phyloP scores from a whole-genome alignment of 139 green algal genomes.

The Chlorella sorokiniana region DNA sequence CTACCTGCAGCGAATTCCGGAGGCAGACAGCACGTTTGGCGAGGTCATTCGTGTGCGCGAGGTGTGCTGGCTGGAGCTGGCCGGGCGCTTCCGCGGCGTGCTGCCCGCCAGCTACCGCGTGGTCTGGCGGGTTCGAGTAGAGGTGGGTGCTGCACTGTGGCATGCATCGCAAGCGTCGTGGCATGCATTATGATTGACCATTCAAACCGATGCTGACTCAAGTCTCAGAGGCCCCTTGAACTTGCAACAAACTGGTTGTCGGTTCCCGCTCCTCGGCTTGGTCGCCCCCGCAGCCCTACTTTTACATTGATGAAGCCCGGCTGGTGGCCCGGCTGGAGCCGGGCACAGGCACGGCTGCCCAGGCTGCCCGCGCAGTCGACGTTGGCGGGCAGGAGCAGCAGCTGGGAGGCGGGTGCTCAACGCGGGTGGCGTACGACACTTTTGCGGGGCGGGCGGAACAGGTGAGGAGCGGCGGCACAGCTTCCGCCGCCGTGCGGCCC shows the following conservation, averaged over 20 bases:
- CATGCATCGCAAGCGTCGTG: too few relatives aligned
- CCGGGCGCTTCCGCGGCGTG: not conserved
- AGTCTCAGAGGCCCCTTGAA: too few relatives aligned
- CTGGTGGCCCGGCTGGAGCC: not conserved
- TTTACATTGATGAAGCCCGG: not conserved
- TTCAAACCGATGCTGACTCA: too few relatives aligned
- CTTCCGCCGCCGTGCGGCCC: not conserved
- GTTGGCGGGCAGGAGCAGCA: not conserved
- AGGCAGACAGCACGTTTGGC: not conserved
- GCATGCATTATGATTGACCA: not conserved
- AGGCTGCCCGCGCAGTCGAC: not conserved
- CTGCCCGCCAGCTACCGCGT: not conserved
- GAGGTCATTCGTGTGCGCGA: not conserved
- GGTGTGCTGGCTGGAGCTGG: slow-evolving; percentile 25
- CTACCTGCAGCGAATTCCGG: not conserved
- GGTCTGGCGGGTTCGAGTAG: not conserved
- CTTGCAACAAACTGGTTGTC: too few relatives aligned
- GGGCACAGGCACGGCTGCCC: not conserved
- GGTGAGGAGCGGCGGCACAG: too few relatives aligned
- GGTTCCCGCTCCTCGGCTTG: not conserved
- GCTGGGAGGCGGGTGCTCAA: too few relatives aligned
- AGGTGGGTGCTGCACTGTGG: not conserved
- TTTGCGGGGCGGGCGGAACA: too few relatives aligned
- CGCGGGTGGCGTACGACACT: too few relatives aligned
- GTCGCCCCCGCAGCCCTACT: not conserved